Base-by-base conservation (phyloP, 495 filamentous ascomycete genomes). In the Hamigera avellanea region DNA sequence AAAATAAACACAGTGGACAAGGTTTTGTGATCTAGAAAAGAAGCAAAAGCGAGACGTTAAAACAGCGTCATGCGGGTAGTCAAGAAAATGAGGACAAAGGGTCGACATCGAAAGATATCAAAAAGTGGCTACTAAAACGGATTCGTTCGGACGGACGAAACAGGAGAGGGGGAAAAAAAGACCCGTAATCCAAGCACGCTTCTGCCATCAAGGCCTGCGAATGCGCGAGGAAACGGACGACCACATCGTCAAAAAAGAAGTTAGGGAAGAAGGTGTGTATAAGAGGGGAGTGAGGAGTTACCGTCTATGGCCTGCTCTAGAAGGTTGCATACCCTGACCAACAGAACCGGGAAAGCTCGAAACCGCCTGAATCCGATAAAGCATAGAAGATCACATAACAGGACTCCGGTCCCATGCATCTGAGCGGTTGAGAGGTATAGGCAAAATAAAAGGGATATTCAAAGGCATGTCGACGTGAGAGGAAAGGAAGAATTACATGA, bases 401-500 rank as follows among this genome's bases (percentile, higher is more conserved):
- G 50, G 57, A 62, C 59, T 65, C 61, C 57, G 54, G 49, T 52
- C 62, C 46, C 49, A 63, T 63, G 61, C 61, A 56, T 59, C 54
- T 55, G 52, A 49, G 49, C 45, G 35, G 37, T 40, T 43, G 33
- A 15, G 23, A 45, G 51, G 44, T 31, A 25, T 23, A 35, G 42
- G 35, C 9, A 32, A 39, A n/a, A n/a, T n/a, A 15, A 39, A 32
- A 57, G 46, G 49, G 10, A 25, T 14, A 26, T n/a, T 53, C 41
- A 41, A 44, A 42, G 49, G 39, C 50, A 44, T 57, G 42, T 43
- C 51, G 50, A 57, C 54, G 47, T 56, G 49, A 59, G 46, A 33
- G 32, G 30, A 31, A 37, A 26, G 32, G 32, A 40, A 16, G 30
- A 32, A 53, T 65, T 83, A 88, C 83, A 88, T 88, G 57, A 88